These are phyloP conservation scores for Ogataea pini DNA, from an alignment of 805 yeast species.

Conservation along the genomic window DNA sequence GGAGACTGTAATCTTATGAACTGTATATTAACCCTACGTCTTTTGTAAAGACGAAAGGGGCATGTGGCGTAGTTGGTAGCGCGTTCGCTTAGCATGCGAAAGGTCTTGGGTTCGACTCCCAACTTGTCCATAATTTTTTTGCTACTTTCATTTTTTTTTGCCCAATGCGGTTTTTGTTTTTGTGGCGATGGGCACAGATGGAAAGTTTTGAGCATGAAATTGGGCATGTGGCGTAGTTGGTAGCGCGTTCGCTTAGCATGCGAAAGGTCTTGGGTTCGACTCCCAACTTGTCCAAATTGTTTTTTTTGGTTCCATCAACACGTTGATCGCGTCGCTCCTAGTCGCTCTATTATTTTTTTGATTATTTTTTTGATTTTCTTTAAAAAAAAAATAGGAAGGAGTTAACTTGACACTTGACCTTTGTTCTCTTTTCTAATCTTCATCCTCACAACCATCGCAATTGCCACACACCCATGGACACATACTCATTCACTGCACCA, in stretches of 20 bases:
- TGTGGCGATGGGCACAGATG: no score
- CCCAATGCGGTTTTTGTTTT: no score
- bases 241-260: constrained; percentile 81
- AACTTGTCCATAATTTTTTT: constrained; percentile 55
- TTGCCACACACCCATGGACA: constrained; percentile 33
- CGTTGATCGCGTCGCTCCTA: not conserved
- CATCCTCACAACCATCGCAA: not conserved
- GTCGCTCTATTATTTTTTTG: not conserved
- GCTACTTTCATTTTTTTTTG: not conserved
- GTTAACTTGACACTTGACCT: not conserved
- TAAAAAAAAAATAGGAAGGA: no score
- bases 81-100: constrained; percentile 79
- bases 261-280: constrained; percentile 78
- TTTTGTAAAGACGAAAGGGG: not conserved
- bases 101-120: constrained; percentile 80
- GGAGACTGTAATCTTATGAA: not conserved
- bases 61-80: constrained; percentile 64
- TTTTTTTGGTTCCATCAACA: not conserved
- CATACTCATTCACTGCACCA: constrained; percentile 58
- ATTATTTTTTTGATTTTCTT: not conserved
- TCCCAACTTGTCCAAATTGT: constrained; percentile 64
- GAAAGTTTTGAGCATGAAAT: not conserved
- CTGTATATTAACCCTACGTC: no score
- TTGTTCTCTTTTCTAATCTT: not conserved
- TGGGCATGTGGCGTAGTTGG: constrained; percentile 82